Percentiles rank a stretch among this genome's conserved stretches.
Evolutionary conservation across 805 yeast genomes (phyloP).

Genomic region (Cyberlindnera bimundalis): DNA sequence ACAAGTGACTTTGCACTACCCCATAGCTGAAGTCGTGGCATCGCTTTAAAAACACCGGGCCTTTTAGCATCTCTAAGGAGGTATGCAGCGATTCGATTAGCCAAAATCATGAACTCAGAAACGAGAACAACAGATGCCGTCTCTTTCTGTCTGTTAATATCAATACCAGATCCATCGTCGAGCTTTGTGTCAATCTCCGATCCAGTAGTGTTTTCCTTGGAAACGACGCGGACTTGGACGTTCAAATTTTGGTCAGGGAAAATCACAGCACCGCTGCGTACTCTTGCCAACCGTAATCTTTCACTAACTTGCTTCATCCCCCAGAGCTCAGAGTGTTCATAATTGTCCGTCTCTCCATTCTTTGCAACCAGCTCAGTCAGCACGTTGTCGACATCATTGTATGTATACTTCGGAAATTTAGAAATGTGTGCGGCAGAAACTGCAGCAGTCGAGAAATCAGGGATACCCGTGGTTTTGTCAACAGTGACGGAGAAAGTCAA

Average conservation of each 20-base stretch:
- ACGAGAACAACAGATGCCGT: constrained; percentile 62
- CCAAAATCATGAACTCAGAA: constrained; percentile 79
- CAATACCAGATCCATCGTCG: constrained; percentile 12
- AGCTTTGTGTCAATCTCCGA: constrained; percentile 4
- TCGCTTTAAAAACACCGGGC: constrained; percentile 47
- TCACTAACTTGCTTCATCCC: constrained; percentile 33
- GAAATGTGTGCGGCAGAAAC: constrained; percentile 41
- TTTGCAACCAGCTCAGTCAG: constrained; percentile 27
- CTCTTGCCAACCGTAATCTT: constrained; percentile 31
- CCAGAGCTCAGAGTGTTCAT: constrained; percentile 33
- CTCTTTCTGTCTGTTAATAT: constrained; percentile 26
- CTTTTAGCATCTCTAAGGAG: constrained; percentile 41
- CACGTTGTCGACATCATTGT: constrained; percentile 55
- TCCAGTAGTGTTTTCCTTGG: background rate
- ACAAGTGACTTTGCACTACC: constrained; percentile 27
- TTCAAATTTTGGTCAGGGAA: constrained; percentile 35
- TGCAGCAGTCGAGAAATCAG: constrained; percentile 27
- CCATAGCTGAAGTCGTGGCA: constrained; percentile 22
- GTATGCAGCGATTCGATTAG: constrained; percentile 59
- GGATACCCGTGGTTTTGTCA: constrained; percentile 23
- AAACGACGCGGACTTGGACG: constrained; percentile 18
- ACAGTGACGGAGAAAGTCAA: constrained; percentile 40
- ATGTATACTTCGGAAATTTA: constrained; percentile 55
- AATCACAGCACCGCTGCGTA: constrained; percentile 36
- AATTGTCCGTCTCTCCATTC: background rate